phyloP scores from a whole-genome alignment of 495 filamentous ascomycete species.

The Talaromyces stipitatus region DNA sequence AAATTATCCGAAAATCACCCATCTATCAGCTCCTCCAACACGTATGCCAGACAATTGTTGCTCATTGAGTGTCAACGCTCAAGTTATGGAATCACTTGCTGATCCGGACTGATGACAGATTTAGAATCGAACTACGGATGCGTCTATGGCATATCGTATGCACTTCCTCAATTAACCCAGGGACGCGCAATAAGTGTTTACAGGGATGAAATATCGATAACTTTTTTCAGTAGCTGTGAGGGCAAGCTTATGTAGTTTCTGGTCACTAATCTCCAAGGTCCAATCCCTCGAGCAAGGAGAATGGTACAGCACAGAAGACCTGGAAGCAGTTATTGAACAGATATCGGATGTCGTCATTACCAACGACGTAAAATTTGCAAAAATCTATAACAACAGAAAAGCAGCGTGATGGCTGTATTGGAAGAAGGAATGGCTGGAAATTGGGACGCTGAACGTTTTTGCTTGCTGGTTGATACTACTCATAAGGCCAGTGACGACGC shows the following conservation, averaged over 20 bases:
- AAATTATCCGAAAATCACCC: constrained; percentile 16
- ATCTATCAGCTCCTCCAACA: not conserved
- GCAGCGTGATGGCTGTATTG: not conserved
- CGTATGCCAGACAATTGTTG: no score
- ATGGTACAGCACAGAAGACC: not conserved
- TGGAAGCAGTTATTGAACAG: not conserved
- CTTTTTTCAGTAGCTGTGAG: not conserved
- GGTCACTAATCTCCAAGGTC: not conserved
- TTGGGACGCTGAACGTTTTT: not conserved
- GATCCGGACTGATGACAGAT: no score
- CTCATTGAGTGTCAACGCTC: no score
- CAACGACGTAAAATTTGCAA: not conserved
- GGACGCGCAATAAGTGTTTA: not conserved
- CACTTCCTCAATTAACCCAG: not conserved
- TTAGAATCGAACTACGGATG: not conserved
- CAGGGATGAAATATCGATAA: not conserved
- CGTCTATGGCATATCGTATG: not conserved
- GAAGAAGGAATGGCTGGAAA: not conserved
- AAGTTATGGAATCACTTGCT: no score
- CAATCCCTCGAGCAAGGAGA: not conserved
- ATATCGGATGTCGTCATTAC: not conserved
- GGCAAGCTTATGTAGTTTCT: not conserved
- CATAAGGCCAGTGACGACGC: not conserved
- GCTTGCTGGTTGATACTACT: not conserved
- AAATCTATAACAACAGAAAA: not conserved